Conservation (phyloP, 2,329 filamentous ascomycete species). For the Trichoderma sp. region DNA sequence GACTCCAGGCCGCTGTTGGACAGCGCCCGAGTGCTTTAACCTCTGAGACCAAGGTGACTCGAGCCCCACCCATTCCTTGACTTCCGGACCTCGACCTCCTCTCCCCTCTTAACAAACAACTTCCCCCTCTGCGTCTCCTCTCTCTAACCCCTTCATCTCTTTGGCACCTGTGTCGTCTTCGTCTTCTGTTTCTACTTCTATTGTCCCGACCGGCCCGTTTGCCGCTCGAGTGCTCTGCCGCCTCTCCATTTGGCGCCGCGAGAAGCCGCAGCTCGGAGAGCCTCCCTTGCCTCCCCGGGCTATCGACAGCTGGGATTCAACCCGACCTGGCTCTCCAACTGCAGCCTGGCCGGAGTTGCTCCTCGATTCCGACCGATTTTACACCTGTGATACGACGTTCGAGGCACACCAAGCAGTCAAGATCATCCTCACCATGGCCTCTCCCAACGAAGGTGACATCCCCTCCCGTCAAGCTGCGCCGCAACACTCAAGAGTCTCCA, state of each 20-base stretch:
- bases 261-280: no score
- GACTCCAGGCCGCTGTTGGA: not conserved
- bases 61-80: slow-evolving; percentile 28
- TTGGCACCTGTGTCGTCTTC: slow-evolving; percentile 12
- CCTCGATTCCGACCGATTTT: not conserved
- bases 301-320: no score
- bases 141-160: not conserved
- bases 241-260: not conserved
- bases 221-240: not conserved
- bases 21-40: slow-evolving; percentile 8
- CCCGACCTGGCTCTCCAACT: no score
- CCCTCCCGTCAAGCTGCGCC: slow-evolving; percentile 3
- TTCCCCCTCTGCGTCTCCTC: slow-evolving; percentile 4
- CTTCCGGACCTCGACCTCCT: slow-evolving; percentile 27
- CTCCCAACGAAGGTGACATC: slow-evolving; percentile 18
- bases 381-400: not conserved
- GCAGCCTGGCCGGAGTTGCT: not conserved
- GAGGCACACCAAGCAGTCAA: no score
- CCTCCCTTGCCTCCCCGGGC: no score
- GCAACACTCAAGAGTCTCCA: not conserved
- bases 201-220: not conserved
- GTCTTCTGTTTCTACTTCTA: not conserved
- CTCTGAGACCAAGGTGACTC: slow-evolving; percentile 20
- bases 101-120: slow-evolving; percentile 15
- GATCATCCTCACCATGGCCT: not conserved